Percentiles rank a stretch among this genome's conserved stretches.
Evolutionary conservation across 2,329 filamentous ascomycete genomes (phyloP).

Genomic region (Monosporascus sp.): DNA sequence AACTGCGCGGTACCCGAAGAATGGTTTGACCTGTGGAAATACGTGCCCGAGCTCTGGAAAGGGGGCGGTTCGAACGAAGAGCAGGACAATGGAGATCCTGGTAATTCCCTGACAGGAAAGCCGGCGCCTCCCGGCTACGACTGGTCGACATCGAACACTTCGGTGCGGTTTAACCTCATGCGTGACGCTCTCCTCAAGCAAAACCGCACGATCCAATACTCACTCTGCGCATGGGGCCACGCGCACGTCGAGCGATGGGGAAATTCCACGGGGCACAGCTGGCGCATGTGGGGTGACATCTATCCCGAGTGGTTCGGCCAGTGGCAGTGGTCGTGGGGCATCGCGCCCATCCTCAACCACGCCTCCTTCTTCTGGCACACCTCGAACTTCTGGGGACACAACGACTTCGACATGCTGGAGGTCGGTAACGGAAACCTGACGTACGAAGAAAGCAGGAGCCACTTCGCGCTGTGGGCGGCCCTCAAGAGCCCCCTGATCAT

Average conservation of each 20-base stretch:
- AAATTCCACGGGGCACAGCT: constrained; percentile 41
- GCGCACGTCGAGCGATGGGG: constrained; percentile 48
- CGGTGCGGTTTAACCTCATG: constrained; percentile 45
- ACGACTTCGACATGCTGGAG: constrained; percentile 47
- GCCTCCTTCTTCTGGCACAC: constrained; percentile 41
- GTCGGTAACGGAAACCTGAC: constrained; percentile 46
- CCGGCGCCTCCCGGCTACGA: constrained; percentile 39
- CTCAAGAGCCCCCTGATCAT: constrained; percentile 48
- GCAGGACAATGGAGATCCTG: too few relatives aligned
- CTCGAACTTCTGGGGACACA: constrained; percentile 44
- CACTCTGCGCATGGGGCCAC: constrained; percentile 49
- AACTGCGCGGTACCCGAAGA: constrained; percentile 43
- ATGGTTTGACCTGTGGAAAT: constrained; percentile 31
- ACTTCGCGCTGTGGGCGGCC: constrained; percentile 48
- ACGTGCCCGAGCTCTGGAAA: constrained; percentile 11
- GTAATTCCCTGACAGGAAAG: too few relatives aligned
- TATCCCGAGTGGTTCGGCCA: background rate
- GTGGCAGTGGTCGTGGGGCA: background rate
- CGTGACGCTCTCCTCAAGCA: constrained; percentile 43
- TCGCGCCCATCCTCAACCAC: constrained; percentile 40
- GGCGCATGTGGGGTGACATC: constrained; percentile 41
- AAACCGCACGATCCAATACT: constrained; percentile 43
- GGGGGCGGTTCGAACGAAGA: too few relatives aligned
- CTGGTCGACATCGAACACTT: constrained; percentile 42
- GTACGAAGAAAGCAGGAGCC: constrained; percentile 39